Evolutionary conservation across 2,329 filamentous ascomycete species (phyloP).

Genomic region (Pestalotiopsis sp.): DNA sequence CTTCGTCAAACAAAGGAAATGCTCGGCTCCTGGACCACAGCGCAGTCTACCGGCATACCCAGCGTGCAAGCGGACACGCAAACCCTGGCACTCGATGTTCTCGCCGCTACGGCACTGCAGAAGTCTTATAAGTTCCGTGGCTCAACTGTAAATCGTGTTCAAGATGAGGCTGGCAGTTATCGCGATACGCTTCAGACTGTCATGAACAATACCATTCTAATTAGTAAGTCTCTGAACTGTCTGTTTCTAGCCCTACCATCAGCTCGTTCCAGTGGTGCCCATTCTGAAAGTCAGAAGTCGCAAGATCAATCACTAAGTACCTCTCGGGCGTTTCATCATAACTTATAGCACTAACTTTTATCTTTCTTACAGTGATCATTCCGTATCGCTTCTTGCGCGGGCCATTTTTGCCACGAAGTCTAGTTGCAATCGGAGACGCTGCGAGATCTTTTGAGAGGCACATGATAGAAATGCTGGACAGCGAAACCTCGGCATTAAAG

Average conservation of each 20-base stretch:
- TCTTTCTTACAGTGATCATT: background rate
- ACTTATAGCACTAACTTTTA: no score
- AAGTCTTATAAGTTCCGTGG: slow-evolving; percentile 25
- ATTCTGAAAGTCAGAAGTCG: no score
- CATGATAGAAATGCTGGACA: slow-evolving; percentile 25
- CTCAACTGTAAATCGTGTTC: background rate
- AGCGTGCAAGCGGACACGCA: slow-evolving; percentile 19
- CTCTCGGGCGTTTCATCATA: no score
- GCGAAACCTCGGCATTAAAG: slow-evolving; percentile 19
- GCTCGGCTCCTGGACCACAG: slow-evolving; percentile 20
- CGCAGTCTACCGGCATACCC: slow-evolving; percentile 13
- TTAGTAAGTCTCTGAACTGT: background rate
- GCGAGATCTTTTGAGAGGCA: slow-evolving; percentile 16
- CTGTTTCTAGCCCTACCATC: no score
- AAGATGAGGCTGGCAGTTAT: slow-evolving; percentile 16
- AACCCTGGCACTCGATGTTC: slow-evolving; percentile 30
- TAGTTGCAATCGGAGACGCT: background rate
- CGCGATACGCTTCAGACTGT: slow-evolving; percentile 28
- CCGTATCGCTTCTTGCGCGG: background rate
- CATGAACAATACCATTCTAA: slow-evolving; percentile 26
- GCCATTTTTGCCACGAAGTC: slow-evolving; percentile 21
- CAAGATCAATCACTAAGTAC: no score
- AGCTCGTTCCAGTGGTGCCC: no score
- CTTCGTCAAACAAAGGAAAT: slow-evolving; percentile 25
- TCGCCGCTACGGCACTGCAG: slow-evolving; percentile 25